phyloP scores from a whole-genome alignment of 2,329 filamentous ascomycete species.

The Pseudocercospora fijiensis region DNA sequence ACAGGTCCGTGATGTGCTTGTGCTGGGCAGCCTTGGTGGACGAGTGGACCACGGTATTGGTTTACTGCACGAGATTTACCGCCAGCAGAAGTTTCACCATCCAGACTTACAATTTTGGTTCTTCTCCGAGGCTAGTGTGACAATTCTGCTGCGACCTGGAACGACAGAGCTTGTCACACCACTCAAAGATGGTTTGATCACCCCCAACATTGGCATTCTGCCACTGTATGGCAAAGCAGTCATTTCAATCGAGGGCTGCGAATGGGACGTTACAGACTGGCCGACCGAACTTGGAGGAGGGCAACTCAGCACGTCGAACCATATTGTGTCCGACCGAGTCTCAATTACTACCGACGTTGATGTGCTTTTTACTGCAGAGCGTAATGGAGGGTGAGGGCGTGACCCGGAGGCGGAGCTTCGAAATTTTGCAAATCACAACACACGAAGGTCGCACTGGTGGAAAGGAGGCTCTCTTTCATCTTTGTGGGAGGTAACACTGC shows the following conservation, averaged over 20 bases:
- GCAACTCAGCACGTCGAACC: conserved; percentile 53
- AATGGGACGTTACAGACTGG: conserved; percentile 90
- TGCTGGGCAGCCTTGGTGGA: conserved; percentile 81
- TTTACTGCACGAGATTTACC: conserved; percentile 79
- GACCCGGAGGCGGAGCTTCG: not conserved
- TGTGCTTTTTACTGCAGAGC: conserved; percentile 51
- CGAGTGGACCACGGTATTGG: conserved; percentile 90
- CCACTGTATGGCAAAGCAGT: conserved; percentile 74
- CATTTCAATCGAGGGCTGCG: conserved; percentile 77
- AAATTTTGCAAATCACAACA: not conserved
- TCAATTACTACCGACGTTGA: conserved; percentile 43
- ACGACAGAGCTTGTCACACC: conserved; percentile 67
- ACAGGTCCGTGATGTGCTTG: conserved; percentile 57
- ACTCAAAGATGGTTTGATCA: conserved; percentile 56
- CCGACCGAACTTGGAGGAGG: conserved; percentile 56
- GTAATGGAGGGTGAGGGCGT: conserved; percentile 10
- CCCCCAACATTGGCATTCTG: conserved; percentile 79
- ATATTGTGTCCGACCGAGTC: conserved; percentile 45
- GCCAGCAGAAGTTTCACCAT: conserved; percentile 46
- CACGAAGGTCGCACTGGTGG: not conserved
- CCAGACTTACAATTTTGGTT: conserved; percentile 64
- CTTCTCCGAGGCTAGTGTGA: conserved; percentile 76
- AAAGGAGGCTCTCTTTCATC: not conserved
- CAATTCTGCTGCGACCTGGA: conserved; percentile 73
- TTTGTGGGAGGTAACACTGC: not conserved